Evolutionary conservation across 148 eudicot genomes (phyloP), one percentile per base, ranked within the genome.

Genomic region (Fagopyrum esculentum): DNA sequence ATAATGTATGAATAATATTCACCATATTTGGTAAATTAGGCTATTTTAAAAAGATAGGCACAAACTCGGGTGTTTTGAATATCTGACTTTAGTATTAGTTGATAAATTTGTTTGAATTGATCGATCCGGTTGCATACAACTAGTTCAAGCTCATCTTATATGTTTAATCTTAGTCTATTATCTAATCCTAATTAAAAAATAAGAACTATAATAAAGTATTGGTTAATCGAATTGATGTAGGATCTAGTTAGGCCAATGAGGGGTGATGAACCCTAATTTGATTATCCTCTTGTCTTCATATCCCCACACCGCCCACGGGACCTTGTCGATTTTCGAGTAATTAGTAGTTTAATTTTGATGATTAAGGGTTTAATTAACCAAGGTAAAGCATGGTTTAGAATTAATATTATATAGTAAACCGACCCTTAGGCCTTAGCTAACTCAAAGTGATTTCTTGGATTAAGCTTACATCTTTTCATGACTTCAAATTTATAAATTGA

Each of bases 391-490:
- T 69, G 72, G 17, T 68, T 40, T 68, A 35, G 35, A 40, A 45
- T 43, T 11, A 17, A 43, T 13, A 69, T 43, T 69, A 12, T 69
- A 69, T n/a, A 69, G 49, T 43, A 40, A 30, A 43, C 7, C 22
- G 22, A 69, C 47, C 47, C 40, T 35, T 45, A 40, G 72, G 22
- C 47, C 40, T 35, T 45, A 40, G 72, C 46, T 69, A 45, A 69
- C 44, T 13, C 49, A 69, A 69, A 69, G 72, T 69, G 72, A 26
- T 45, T 43, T 69, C 72, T 69, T 69, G 72, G 72, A 69, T 69
- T 69, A 69, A 69, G 66, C 66, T 60, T 43, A 44, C 12, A 13
- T 16, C 46, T 68, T 46, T 35, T 35, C 40, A 35, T 35, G 40
- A 35, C 40, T 69, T 19, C 16, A 40, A 4, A 13, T 9, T 43